A percentile compares a stretch with the other conserved stretches of the same genome.
Conservation (phyloP, 2,329 filamentous ascomycete species). For the Thyridium curvatum region DNA sequence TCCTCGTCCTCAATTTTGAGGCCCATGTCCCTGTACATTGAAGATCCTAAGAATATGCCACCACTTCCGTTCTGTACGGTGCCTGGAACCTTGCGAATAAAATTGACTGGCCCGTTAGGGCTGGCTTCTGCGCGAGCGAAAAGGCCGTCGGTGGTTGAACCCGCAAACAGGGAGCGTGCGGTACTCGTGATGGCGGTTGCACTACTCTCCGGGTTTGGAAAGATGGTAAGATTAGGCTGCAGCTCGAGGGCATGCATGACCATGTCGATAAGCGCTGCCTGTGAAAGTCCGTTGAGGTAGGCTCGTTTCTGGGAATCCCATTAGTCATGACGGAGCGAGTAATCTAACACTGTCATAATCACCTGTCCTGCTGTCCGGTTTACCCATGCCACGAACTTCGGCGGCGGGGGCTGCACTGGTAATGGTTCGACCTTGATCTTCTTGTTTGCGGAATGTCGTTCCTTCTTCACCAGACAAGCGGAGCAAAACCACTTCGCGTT, state of each 20-base stretch:
- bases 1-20: too few species aligned
- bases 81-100: conserved; percentile 25
- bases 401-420: not conserved
- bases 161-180: conserved; percentile 19
- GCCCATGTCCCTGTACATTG: too few species aligned
- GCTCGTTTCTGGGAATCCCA: conserved; percentile 42
- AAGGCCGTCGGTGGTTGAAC: conserved; percentile 17
- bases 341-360: conserved; percentile 4
- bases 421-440: conserved; percentile 19
- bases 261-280: conserved; percentile 56
- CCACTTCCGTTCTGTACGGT: not conserved
- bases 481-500: conserved; percentile 67
- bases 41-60: too few species aligned
- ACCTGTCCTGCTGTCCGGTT: conserved; percentile 32
- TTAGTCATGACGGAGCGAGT: not conserved
- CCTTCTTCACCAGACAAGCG: conserved; percentile 47
- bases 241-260: conserved; percentile 55
- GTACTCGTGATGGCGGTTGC: not conserved
- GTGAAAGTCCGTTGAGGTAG: conserved; percentile 57
- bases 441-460: conserved; percentile 33
- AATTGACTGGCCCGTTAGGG: conserved; percentile 27
- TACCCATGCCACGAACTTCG: conserved; percentile 23
- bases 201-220: conserved; percentile 27
- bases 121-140: conserved; percentile 27
- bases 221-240: conserved; percentile 61